Evolutionary conservation across 108 stramenopile genomes (phyloP).

Genomic region (Discostella pseudostelligera): DNA sequence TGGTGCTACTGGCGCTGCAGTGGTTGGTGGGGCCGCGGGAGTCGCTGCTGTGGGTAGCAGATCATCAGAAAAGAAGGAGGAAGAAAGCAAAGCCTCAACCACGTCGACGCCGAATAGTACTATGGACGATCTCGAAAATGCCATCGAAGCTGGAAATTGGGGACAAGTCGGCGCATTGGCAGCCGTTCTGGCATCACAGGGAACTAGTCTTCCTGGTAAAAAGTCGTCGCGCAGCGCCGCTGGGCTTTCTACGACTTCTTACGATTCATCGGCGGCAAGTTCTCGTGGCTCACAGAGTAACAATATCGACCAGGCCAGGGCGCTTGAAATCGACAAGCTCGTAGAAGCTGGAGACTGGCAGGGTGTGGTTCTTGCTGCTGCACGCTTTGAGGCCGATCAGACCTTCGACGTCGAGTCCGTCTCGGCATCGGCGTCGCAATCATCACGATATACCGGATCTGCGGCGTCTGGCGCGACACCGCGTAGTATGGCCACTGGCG

Average conservation of each 20-base stretch:
- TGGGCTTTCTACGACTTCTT: conserved; percentile 25
- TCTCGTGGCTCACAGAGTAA: conserved; percentile 29
- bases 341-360: conserved; percentile 89
- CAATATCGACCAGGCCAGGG: conserved; percentile 51
- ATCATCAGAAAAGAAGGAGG: conserved; percentile 11
- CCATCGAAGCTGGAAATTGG: conserved; percentile 87
- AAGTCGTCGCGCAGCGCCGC: conserved; percentile 19
- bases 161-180: conserved; percentile 85
- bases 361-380: conserved; percentile 83
- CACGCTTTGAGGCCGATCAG: conserved; percentile 75
- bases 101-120: conserved; percentile 11
- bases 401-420: conserved; percentile 52
- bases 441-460: conserved; percentile 42
- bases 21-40: conserved; percentile 29
- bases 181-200: conserved; percentile 65
- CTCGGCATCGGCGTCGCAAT: conserved; percentile 70
- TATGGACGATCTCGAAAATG: conserved; percentile 65
- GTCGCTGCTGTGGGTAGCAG: conserved; percentile 25
- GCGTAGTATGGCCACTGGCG: conserved; percentile 52
- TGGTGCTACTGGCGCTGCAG: conserved; percentile 50
- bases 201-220: conserved; percentile 9
- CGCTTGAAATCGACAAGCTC: conserved; percentile 76
- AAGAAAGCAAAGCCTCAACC: not conserved
- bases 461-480: conserved; percentile 32
- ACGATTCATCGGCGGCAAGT: conserved; percentile 29